Conservation (phyloP, 768 basidiomycete genomes). For the Russula vinacea region DNA sequence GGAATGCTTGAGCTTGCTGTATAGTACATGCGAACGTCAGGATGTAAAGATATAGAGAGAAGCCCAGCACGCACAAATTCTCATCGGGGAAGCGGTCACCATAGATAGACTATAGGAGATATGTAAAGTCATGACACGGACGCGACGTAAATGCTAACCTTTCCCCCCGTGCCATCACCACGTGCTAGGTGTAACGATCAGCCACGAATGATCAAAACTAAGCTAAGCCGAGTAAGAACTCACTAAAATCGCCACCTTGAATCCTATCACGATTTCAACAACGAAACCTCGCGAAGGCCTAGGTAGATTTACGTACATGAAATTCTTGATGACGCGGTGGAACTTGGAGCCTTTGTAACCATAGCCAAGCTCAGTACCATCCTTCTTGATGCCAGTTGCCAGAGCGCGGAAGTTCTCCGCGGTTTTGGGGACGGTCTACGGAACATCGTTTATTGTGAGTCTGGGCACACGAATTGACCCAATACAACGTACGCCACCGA, state of each 20-base stretch:
- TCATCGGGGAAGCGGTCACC: constrained; percentile 90
- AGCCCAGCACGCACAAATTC: constrained; percentile 70
- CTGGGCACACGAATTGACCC: not conserved
- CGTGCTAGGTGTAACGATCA: constrained; percentile 46
- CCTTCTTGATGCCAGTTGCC: constrained; percentile 76
- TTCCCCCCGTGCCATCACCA: constrained; percentile 89
- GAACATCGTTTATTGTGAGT: not conserved
- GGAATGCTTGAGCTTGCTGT: constrained; percentile 93
- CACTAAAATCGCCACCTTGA: constrained; percentile 98
- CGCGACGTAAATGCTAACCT: constrained; percentile 46
- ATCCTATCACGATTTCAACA: constrained; percentile 52
- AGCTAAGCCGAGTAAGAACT: constrained; percentile 37
- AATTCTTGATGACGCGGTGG: constrained; percentile 93
- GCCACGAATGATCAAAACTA: constrained; percentile 18
- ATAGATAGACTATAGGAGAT: constrained; percentile 68
- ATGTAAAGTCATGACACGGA: not conserved
- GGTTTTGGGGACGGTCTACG: constrained; percentile 90
- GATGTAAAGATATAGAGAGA: not conserved
- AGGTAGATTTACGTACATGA: constrained; percentile 55
- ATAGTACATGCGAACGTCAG: constrained; percentile 12
- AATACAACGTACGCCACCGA: constrained; percentile 62
- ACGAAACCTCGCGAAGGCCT: constrained; percentile 30
- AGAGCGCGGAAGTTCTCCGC: constrained; percentile 97
- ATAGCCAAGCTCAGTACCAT: constrained; percentile 65
- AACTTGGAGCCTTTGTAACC: constrained; percentile 96